These are phyloP conservation scores for Blastocladiella emersonii DNA, from an alignment of 371 early-diverging fungal species.

Conservation along the genomic window DNA sequence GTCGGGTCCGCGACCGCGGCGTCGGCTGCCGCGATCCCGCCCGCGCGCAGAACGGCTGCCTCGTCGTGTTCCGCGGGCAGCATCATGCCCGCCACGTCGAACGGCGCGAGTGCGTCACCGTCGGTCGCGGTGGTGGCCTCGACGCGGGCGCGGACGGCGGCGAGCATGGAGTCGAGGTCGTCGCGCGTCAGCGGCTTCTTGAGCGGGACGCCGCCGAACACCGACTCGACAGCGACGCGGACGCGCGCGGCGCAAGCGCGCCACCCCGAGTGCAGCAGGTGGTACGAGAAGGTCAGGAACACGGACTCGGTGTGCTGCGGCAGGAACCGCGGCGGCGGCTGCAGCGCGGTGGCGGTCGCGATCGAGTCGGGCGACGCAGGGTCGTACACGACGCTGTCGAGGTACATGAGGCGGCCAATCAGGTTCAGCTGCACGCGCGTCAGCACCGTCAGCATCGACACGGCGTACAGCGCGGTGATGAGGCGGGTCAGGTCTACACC, in stretches of 20 bases:
- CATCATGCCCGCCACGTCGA: constrained; percentile 13
- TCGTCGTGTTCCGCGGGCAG: constrained; percentile 56
- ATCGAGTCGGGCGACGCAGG: not conserved
- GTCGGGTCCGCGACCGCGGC: constrained; percentile 25
- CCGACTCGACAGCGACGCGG: constrained; percentile 44
- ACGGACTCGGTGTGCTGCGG: constrained; percentile 51
- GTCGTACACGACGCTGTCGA: constrained; percentile 44
- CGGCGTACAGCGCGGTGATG: constrained; percentile 61
- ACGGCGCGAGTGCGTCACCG: not conserved
- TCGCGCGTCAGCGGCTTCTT: constrained; percentile 1
- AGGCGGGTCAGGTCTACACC: constrained; percentile 73
- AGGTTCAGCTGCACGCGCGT: constrained; percentile 79
- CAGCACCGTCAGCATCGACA: constrained; percentile 61
- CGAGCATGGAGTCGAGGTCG: constrained; percentile 24
- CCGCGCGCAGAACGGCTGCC: constrained; percentile 40
- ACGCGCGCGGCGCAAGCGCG: constrained; percentile 49
- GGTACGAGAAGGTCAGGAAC: constrained; percentile 81
- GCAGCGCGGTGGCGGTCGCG: not conserved
- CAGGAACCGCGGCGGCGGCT: not conserved
- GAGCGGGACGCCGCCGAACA: constrained; percentile 26
- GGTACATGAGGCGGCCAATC: constrained; percentile 77
- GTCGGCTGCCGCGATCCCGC: constrained; percentile 25
- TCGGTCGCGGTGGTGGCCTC: constrained; percentile 17
- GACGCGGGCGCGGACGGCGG: constrained; percentile 22
- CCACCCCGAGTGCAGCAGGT: constrained; percentile 83